phyloP scores from a whole-genome alignment of 2,329 filamentous ascomycete species.

The Emergomyces pasteurianus region DNA sequence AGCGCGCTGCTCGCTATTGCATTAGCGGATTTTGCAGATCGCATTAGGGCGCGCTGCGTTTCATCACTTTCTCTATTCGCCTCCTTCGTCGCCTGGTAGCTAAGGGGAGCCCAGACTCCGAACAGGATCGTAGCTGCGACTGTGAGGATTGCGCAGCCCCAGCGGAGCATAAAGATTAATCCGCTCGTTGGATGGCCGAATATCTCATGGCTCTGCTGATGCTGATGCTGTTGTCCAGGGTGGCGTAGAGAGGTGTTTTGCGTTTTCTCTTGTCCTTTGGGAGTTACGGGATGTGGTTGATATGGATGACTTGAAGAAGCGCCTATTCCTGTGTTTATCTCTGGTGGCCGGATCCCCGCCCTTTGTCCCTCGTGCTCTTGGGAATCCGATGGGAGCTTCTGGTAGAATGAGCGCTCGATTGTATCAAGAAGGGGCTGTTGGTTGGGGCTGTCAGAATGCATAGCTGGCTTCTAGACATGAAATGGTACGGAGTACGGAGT shows the following conservation, averaged over 20 bases:
- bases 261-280: background rate
- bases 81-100: background rate
- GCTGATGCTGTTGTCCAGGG: background rate
- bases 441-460: background rate
- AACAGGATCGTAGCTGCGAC: constrained; percentile 1
- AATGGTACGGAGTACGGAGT: background rate
- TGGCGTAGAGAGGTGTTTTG: background rate
- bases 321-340: background rate
- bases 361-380: background rate
- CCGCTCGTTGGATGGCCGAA: background rate
- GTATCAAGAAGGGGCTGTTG: background rate
- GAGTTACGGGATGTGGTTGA: background rate
- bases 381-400: background rate
- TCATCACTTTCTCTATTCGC: background rate
- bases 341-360: background rate
- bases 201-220: background rate
- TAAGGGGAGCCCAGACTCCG: constrained; percentile 1
- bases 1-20: background rate
- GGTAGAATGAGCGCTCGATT: background rate
- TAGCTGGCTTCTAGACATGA: background rate
- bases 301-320: background rate
- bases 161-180: background rate
- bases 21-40: background rate
- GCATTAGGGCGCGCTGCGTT: background rate
- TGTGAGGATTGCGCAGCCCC: constrained; percentile 1